These are phyloP conservation scores for Fusarium goolgardi DNA, from an alignment of 2,329 filamentous ascomycete species.

Conservation along the genomic window DNA sequence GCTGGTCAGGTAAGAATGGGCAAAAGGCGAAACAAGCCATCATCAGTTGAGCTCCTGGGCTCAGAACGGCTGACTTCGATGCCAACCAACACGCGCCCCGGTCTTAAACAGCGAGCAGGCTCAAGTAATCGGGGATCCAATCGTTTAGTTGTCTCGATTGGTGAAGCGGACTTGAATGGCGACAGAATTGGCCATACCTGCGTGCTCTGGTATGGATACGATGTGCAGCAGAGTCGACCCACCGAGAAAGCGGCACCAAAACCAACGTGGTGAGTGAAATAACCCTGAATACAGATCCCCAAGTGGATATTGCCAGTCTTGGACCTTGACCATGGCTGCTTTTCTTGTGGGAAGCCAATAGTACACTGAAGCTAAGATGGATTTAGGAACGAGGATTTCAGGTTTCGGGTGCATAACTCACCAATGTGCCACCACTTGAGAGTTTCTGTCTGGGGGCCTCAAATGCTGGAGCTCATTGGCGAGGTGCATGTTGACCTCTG, in stretches of 20 bases:
- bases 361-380: constrained; percentile 30
- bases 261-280: constrained; percentile 43
- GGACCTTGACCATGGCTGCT: too few relatives aligned
- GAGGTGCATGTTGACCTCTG: constrained; percentile 44
- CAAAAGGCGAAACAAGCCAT: constrained; percentile 36
- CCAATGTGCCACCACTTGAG: constrained; percentile 46
- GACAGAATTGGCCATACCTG: constrained; percentile 40
- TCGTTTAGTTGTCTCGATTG: constrained; percentile 31
- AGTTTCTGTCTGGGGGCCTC: constrained; percentile 43
- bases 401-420: constrained; percentile 43
- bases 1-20: constrained; percentile 30
- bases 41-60: constrained; percentile 35
- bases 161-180: constrained; percentile 35
- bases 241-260: constrained; percentile 37
- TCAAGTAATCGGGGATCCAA: constrained; percentile 12
- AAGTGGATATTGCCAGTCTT: neutral
- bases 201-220: constrained; percentile 45
- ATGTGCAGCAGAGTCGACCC: constrained; percentile 41
- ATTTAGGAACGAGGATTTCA: constrained; percentile 45
- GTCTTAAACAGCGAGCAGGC: constrained; percentile 11
- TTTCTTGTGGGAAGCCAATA: constrained; percentile 14
- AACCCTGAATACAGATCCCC: neutral
- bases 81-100: constrained; percentile 6
- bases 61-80: constrained; percentile 32
- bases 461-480: constrained; percentile 45